Percentiles rank a stretch among this genome's conserved stretches.
These are phyloP conservation scores for Citrullus mucosospermus DNA, from an alignment of 306 rosid species.

Conservation along the genomic window DNA sequence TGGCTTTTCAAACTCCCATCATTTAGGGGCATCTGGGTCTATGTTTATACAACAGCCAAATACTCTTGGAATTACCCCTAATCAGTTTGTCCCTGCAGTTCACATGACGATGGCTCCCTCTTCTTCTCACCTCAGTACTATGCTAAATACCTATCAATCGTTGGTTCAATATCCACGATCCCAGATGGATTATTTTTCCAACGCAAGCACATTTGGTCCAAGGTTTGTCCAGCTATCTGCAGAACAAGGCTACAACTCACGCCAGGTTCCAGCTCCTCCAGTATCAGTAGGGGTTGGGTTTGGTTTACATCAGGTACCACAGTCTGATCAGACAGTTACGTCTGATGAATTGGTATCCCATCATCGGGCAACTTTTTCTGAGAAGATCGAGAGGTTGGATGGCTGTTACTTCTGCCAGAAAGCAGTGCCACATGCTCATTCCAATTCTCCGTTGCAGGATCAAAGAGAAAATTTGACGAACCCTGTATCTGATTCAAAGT, in stretches of 20 bases:
- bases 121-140: constrained; percentile 34
- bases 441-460: constrained; percentile 49
- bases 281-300: constrained; percentile 35
- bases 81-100: constrained; percentile 39
- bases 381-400: constrained; percentile 31
- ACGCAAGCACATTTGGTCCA: constrained; percentile 40
- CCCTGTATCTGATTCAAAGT: constrained; percentile 31
- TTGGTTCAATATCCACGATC: constrained; percentile 42
- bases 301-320: constrained; percentile 61
- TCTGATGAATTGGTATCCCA: constrained; percentile 42
- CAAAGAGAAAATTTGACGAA: constrained; percentile 27
- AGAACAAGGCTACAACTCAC: constrained; percentile 47
- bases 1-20: constrained; percentile 46
- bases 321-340: constrained; percentile 32
- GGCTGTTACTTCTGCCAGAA: constrained; percentile 66
- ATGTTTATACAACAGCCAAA: constrained; percentile 42
- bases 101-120: constrained; percentile 41
- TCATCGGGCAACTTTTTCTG: constrained; percentile 37
- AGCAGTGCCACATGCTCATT: constrained; percentile 76
- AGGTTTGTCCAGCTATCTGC: constrained; percentile 53
- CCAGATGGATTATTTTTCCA: constrained; percentile 37
- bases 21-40: constrained; percentile 31
- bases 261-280: constrained; percentile 43
- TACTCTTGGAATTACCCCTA: constrained; percentile 24
- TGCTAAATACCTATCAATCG: constrained; percentile 35